Evolutionary conservation across 176 grass and related monocot species (phyloP), one percentile per base, ranked within the genome.

Genomic region (Eleusine coracana): DNA sequence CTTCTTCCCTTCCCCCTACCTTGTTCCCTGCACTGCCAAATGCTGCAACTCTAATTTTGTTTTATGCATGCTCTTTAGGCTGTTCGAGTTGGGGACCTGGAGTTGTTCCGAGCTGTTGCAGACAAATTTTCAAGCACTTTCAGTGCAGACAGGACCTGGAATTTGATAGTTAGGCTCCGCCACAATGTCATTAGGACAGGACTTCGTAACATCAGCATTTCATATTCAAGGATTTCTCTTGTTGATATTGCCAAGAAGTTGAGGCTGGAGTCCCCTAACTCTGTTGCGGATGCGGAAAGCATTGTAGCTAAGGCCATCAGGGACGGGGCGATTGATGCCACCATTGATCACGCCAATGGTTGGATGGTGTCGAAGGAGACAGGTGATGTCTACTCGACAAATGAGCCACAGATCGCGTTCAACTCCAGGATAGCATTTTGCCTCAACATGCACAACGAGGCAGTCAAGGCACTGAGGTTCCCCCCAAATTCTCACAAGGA

Each of bases 111-210:
- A 82, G 86, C 85, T 29, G 86, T 91, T 77, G 89, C 96, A 56
- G 87, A 98, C 29, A 91, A 98, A 84, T 91, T 91, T 59, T 80
- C 72, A 12, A 78, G 82, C 72, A 90, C 87, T 58, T 98, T 95
- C 58, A 87, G 90, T 68, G 88, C 89, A n/a, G 89, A 98, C 61
- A 84, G 89, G 62, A 98, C 91, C 31, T 54, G 46, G 59, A 92
- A 93, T 89, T 77, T 98, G 78, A 92, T 98, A 28, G 92, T 93
- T 76, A 87, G 91, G 60, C 82, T 95, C 68, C 90, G 89, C 29
- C 92, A 97, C 81, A 92, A 91, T 77, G 96, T 95, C 46, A 98
- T 93, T 29, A 76, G 93, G n/a, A 98, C 96, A 61, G 91, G 93
- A 67, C 62, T 98, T 34, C 96, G 87, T 66, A 98, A 98, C 65